These are phyloP conservation scores for Phyllosticta paracitricarpa DNA, from an alignment of 2,329 filamentous ascomycete species.

Conservation along the genomic window DNA sequence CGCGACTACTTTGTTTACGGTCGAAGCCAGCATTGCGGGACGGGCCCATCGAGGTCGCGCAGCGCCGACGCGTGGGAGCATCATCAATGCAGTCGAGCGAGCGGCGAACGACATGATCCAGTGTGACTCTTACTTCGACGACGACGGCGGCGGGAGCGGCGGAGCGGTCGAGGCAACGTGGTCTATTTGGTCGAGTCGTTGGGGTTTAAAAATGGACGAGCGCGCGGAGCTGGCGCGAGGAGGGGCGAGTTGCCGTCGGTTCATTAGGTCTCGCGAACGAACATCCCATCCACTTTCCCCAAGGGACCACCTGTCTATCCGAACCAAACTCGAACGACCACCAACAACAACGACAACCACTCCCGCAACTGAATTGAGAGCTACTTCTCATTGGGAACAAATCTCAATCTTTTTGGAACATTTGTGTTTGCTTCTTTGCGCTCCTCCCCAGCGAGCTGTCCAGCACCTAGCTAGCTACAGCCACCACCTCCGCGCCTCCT, in stretches of 20 bases:
- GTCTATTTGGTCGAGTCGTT: not conserved
- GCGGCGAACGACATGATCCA: not conserved
- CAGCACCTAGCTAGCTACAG: not conserved
- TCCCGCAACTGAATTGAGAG: not conserved
- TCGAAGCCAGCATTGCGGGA: not conserved
- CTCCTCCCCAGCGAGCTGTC: not conserved
- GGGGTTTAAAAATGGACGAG: not conserved
- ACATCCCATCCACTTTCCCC: not conserved
- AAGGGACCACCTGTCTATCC: not conserved
- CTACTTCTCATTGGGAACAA: not conserved
- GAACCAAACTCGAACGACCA: not conserved
- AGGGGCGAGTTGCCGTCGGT: not conserved
- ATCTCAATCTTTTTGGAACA: not conserved
- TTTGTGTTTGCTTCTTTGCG: not conserved
- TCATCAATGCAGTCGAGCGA: not conserved
- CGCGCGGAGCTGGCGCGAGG: not conserved
- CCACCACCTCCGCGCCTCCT: not conserved
- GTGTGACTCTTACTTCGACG: not conserved
- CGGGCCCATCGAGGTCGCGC: not conserved
- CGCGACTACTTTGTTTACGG: not conserved
- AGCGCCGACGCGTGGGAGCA: not conserved
- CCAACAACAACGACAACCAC: not conserved
- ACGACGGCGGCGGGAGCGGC: not conserved
- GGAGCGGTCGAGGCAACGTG: constrained; percentile 3
- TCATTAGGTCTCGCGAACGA: not conserved